These are phyloP conservation scores for Nicotiana noctiflora DNA, from an alignment of 257 asterid species.

Conservation along the genomic window DNA sequence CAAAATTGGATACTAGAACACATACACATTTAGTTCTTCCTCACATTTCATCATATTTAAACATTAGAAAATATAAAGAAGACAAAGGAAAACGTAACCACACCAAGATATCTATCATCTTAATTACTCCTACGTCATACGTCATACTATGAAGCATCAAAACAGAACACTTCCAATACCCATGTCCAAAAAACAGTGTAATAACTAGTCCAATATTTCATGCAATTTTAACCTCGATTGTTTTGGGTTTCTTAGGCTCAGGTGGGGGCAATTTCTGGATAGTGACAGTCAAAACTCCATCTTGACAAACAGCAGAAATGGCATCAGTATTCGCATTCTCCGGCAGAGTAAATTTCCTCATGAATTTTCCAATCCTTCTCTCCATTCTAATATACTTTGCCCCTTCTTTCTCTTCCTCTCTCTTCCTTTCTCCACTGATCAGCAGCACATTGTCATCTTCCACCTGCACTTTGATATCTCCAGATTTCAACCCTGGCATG, in stretches of 20 bases:
- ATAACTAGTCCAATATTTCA: no score
- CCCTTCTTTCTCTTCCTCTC: constrained; percentile 43
- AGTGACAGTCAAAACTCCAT: constrained; percentile 67
- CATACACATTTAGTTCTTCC: no score
- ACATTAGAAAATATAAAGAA: no score
- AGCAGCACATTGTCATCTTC: constrained; percentile 48
- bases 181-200: not conserved
- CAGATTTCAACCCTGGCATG: constrained; percentile 75
- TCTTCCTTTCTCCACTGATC: constrained; percentile 22
- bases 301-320: constrained; percentile 62
- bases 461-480: constrained; percentile 65
- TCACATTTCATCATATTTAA: no score
- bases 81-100: no score
- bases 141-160: no score
- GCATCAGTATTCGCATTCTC: constrained; percentile 61
- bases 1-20: no score
- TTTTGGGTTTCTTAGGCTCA: constrained; percentile 73
- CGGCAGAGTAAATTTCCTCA: constrained; percentile 75
- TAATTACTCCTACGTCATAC: no score
- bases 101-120: no score
- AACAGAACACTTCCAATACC: no score
- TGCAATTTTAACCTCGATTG: constrained; percentile 57
- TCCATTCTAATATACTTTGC: constrained; percentile 68
- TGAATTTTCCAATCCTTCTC: constrained; percentile 56
- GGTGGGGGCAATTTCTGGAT: constrained; percentile 82